Evolutionary conservation across 2,329 filamentous ascomycete species (phyloP).

Genomic region (Xylaria polymorpha): DNA sequence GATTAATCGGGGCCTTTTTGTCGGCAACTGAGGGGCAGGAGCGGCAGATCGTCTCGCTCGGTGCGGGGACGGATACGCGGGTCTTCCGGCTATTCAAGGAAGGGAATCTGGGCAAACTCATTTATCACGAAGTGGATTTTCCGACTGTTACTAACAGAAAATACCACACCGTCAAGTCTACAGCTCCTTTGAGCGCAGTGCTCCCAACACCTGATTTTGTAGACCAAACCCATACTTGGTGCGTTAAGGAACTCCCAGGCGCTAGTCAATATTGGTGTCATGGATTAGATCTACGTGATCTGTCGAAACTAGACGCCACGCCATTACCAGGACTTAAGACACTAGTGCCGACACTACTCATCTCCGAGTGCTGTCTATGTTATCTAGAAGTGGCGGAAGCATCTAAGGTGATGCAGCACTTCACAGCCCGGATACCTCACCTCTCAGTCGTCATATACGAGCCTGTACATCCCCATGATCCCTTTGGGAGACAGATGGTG

Average conservation of each 20-base stretch:
- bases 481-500: slow-evolving; percentile 93
- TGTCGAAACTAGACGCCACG: slow-evolving; percentile 52
- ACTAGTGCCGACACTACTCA: slow-evolving; percentile 79
- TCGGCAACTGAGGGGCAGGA: slow-evolving; percentile 48
- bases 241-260: slow-evolving; percentile 51
- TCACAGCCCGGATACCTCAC: slow-evolving; percentile 63
- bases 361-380: slow-evolving; percentile 96
- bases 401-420: slow-evolving; percentile 71
- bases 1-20: slow-evolving; percentile 79
- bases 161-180: slow-evolving; percentile 63
- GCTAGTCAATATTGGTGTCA: slow-evolving; percentile 67
- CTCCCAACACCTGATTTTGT: slow-evolving; percentile 50
- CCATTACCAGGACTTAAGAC: slow-evolving; percentile 60
- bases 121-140: slow-evolving; percentile 96
- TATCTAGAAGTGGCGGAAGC: slow-evolving; percentile 79
- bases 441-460: slow-evolving; percentile 83
- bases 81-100: slow-evolving; percentile 77
- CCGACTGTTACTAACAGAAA: slow-evolving; percentile 77
- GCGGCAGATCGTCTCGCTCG: slow-evolving; percentile 89
- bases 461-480: slow-evolving; percentile 82
- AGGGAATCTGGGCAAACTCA: slow-evolving; percentile 56
- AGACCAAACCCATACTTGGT: slow-evolving; percentile 55
- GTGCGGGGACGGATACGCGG: slow-evolving; percentile 93
- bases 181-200: slow-evolving; percentile 55
- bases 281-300: slow-evolving; percentile 75